Percentiles rank a stretch among this genome's conserved stretches.
phyloP scores from a whole-genome alignment of 208 protist genomes.

The Vickermania ingenoplastis region DNA sequence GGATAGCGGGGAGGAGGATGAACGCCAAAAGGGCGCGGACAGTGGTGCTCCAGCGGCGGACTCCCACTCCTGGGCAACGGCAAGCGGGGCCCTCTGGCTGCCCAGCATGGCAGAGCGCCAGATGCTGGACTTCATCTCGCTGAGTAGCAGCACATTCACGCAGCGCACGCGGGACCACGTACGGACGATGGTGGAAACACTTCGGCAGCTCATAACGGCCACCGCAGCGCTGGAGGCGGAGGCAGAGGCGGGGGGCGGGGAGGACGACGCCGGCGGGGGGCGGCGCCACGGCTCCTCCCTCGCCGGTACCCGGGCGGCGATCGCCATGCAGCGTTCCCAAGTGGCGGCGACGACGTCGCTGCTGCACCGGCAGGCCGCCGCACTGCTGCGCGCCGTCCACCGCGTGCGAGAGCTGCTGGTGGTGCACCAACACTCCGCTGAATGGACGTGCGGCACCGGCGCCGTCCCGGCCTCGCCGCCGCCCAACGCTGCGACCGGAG shows the following conservation, averaged over 20 bases:
- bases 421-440: not conserved
- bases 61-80: not conserved
- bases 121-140: constrained; percentile 25
- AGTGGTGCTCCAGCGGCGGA: not conserved
- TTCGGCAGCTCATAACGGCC: constrained; percentile 19
- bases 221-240: constrained; percentile 6
- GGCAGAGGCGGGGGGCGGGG: not conserved
- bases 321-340: not conserved
- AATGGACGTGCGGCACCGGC: too few relatives aligned
- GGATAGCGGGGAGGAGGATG: not conserved
- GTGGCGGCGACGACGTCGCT: not conserved
- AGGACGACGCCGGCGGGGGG: not conserved
- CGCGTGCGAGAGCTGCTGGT: not conserved
- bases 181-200: constrained; percentile 21
- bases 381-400: not conserved
- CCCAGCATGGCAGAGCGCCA: constrained; percentile 12
- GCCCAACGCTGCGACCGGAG: not conserved
- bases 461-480: not conserved
- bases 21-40: not conserved
- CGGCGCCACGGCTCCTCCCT: not conserved
- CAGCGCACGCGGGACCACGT: constrained; percentile 40
- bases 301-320: not conserved
- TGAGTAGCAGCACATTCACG: constrained; percentile 25
- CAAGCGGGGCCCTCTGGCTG: constrained; percentile 6
- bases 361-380: not conserved